Evolutionary conservation across 129 eudicot species (phyloP), one percentile per base, ranked within the genome.

Genomic region (Flaveria brownii): DNA sequence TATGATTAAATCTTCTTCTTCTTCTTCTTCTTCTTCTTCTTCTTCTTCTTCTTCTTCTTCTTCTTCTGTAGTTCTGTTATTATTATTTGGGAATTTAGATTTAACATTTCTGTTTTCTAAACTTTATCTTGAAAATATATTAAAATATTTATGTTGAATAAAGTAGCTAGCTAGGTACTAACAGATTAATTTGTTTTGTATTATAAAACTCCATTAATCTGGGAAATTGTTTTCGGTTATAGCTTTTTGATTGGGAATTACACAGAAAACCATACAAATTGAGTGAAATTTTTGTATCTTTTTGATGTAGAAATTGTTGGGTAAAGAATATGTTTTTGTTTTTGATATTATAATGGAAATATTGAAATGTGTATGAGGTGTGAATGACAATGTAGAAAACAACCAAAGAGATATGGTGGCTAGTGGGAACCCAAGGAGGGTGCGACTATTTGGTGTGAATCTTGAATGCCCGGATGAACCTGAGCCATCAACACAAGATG

Each of bases 391-490:
- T 73, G 84, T 80, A 47, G 84, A 80, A 80, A 73, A 67, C 41
- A 73, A 50, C 45, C 75, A 70, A 30, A 72, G 80, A 80, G 84
- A 80, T 25, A 74, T 55, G 75, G 75, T 66, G 84, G 50, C 76
- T 54, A 80, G 73, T 70, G 89, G 84, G 68, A 82, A 82, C 59
- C 77, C 87, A 33, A 89, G 83, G 83, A 89, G 80, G 76, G 84
- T 89, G 68, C 77, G 95, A 84, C 80, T 89, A 20, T 89, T 89
- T 59, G 95, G 95, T 45, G 95, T 89, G 81, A 89, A 89, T 77
- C 76, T 89, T 65, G 89, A 89, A 68, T 89, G 89, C 65, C 87
- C 81, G 30, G 72, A 82, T 61, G 78, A 79, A 12, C 51, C 78
- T 43, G 85, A 81, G 68, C 86, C 91, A 70, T 62, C 81, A 43